Evolutionary conservation across 106 monocot species (phyloP), one percentile per base, ranked within the genome.

Genomic region (Xerophyta viscosa): DNA sequence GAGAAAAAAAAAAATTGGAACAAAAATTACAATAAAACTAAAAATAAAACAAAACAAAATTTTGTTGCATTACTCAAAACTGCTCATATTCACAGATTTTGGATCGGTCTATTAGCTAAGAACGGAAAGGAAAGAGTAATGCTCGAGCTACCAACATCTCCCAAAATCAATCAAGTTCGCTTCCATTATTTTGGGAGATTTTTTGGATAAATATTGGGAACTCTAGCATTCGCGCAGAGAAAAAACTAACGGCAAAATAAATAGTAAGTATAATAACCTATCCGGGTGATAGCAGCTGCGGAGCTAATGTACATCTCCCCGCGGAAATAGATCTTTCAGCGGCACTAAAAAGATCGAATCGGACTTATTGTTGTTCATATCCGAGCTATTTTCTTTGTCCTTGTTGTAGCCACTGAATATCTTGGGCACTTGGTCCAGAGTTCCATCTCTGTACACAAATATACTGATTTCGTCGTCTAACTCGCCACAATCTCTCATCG

Each of bases 381-480:
- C 23, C 10, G 7, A 26, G 36, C 58, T 39, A 15, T 2, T 39
- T 12, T 39, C 39, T 15, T 39, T 45, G 27, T 36, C 27, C 12
- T 27, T 39, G 12, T 55, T 29, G 13, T 24, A 37, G 41, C 48
- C 48, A 31, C 53, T 70, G 15, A 29, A 46, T 31, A 53, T 56
- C 28, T 37, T 52, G 22, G 70, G 59, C 6, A 29, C 23, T 26
- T 54, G 43, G 44, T 83, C 83, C 52, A 77, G 50, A 25, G 83
- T 77, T 46, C 73, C 70, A 20, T 78, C 73, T 13, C 83, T 56
- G 51, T 73, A 83, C 20, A 78, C 70, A 41, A 65, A 47, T 20
- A 83, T 73, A 8, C 83, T 70, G 14, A n/a, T n/a, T n/a, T 83
- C 83, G 15, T 74, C 74, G 2, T 78, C 77, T 7, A 78, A 29